phyloP scores from a whole-genome alignment of 23 red algal species.

The Gracilaria domingensis region DNA sequence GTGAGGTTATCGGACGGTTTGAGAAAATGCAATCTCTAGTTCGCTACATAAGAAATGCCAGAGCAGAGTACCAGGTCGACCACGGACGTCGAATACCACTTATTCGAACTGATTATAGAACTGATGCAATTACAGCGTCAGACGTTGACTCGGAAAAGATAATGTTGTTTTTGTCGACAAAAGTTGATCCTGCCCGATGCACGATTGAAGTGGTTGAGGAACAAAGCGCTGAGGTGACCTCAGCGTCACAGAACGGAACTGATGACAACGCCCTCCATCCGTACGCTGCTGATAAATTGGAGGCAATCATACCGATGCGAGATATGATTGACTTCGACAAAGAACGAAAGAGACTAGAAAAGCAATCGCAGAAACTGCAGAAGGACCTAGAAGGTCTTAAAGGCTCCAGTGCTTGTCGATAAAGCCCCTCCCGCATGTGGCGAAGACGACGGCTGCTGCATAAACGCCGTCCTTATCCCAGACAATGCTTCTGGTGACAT shows the following conservation, averaged over 20 bases:
- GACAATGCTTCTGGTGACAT: conserved; percentile 71
- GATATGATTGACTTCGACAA: conserved; percentile 87
- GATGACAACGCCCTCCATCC: conserved; percentile 57
- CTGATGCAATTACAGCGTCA: conserved; percentile 43
- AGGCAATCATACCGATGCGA: conserved; percentile 76
- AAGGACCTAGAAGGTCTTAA: conserved; percentile 85
- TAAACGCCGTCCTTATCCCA: conserved; percentile 95
- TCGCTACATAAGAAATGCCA: conserved; percentile 84
- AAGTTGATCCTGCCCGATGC: conserved; percentile 66
- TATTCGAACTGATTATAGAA: conserved; percentile 59
- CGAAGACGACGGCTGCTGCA: conserved; percentile 79
- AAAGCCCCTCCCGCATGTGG: conserved; percentile 83
- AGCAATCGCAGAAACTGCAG: conserved; percentile 77
- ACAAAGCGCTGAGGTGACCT: neutral
- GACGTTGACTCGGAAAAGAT: conserved; percentile 60
- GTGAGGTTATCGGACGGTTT: conserved; percentile 67
- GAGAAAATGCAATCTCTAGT: conserved; percentile 85
- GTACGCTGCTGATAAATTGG: conserved; percentile 69
- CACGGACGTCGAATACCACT: conserved; percentile 73
- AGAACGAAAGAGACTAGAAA: conserved; percentile 85
- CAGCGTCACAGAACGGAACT: conserved; percentile 10
- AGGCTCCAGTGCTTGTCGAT: conserved; percentile 79
- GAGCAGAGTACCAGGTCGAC: conserved; percentile 87
- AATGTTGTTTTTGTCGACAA: conserved; percentile 76
- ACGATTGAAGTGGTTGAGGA: conserved; percentile 35